Evolutionary conservation across 2,329 filamentous ascomycete species (phyloP), one percentile per base, ranked within the genome.

Genomic region (Alternaria conjuncta): DNA sequence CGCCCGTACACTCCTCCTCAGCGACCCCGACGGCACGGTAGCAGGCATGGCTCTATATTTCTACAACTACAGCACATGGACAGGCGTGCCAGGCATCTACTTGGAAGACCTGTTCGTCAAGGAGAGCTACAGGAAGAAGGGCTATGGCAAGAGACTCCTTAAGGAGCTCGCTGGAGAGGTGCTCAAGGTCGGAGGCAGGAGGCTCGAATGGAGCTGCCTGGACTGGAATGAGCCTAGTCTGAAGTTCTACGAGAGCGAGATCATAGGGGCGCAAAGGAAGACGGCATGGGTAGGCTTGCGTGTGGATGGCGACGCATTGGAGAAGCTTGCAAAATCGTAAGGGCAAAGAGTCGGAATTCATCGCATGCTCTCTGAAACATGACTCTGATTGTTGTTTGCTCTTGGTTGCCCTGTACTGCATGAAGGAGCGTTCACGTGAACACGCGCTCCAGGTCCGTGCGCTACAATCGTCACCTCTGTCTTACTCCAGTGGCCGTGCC

Each of bases 61-160:
- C 80, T 94, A 95, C 85, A 98, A 95, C 82, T 98, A 97, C 82
- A 93, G 90, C 75, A 97, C 95, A 0, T 98, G 96, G 96, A 88
- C 92, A 9, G 88, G 92, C n/a, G 88, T 87, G 49, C 89, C 94
- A 0, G 95, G 95, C 3, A 92, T 99, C 75, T 97, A 96, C 80
- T 89, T 98, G 41, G 95, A 98, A 80, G 95, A 98, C 76, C 84
- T 98, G n/a, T 97, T 90, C 75, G 93, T 99, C 44, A 86, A 89
- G 71, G 86, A 89, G 1, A 82, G 83, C 47, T 89, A 91, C 72
- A 85, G 96, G 5, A 90, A 90, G 32, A 88, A 87, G 65, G 94
- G 94, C 1, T 97, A 95, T 76, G 95, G 94, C 43, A 92, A 90
- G 80, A 83, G 85, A 71, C 80, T 98, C 76, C 84, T 98, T 53